phyloP scores from a whole-genome alignment of 1,284 basidiomycete genomes.

The Ustilago bromivora region DNA sequence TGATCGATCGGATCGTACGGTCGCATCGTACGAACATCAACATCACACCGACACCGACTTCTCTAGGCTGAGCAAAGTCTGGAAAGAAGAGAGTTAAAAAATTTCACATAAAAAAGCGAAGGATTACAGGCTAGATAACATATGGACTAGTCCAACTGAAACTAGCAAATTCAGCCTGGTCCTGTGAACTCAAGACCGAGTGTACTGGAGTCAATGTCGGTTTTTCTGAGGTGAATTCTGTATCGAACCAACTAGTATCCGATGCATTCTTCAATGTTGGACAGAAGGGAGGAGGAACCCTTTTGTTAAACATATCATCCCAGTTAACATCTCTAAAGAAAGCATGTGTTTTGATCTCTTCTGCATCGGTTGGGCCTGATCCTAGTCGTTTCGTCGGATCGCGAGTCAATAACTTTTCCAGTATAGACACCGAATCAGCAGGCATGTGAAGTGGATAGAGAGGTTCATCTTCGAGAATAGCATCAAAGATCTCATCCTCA shows the following conservation, averaged over 20 bases:
- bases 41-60: too few relatives aligned
- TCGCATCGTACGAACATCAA: too few relatives aligned
- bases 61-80: too few relatives aligned
- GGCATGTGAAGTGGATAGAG: slow-evolving; percentile 99
- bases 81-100: too few relatives aligned
- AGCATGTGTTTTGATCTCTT: slow-evolving; percentile 95
- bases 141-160: slow-evolving; percentile 62
- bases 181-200: slow-evolving; percentile 87
- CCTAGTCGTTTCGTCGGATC: slow-evolving; percentile 95
- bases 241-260: slow-evolving; percentile 85
- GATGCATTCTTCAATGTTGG: slow-evolving; percentile 80
- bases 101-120: not conserved
- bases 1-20: too few relatives aligned
- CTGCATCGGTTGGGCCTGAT: slow-evolving; percentile 90
- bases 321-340: slow-evolving; percentile 99
- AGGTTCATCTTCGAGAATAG: slow-evolving; percentile 97
- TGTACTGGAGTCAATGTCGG: slow-evolving; percentile 98
- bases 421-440: slow-evolving; percentile 91
- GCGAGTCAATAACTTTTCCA: slow-evolving; percentile 92
- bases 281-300: slow-evolving; percentile 96
- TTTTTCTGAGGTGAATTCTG: slow-evolving; percentile 96
- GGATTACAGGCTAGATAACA: slow-evolving; percentile 5
- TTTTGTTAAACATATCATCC: slow-evolving; percentile 94
- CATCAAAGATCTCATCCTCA: slow-evolving; percentile 99
- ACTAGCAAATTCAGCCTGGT: slow-evolving; percentile 76